Evolutionary conservation across 495 filamentous ascomycete genomes (phyloP), one percentile per base, ranked within the genome.

Genomic region (Tuber melanosporum): DNA sequence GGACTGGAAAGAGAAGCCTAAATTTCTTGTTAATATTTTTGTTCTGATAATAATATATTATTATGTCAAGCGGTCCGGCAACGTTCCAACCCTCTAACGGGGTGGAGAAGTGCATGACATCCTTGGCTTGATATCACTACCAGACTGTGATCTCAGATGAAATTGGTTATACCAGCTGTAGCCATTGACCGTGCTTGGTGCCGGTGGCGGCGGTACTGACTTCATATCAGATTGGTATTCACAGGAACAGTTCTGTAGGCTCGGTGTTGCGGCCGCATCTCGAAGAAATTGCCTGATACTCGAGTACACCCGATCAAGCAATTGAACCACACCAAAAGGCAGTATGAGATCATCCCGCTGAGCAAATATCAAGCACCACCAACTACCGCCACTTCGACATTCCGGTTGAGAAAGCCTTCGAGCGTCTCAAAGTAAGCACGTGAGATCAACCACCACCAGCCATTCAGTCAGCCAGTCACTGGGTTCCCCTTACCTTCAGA

Each of bases 21-120:
- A 19, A 72, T 76, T 36, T 44, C 36, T 70, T 76, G 52, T 77
- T 78, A 71, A 43, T 79, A 43, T 57, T 73, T 46, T 39, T 73
- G 71, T 71, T 73, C 47, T 79, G 52, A 71, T 43, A 43, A 43
- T 43, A 43, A 7, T 8, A 43, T 43, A 43, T 43, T 43, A 43
- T 43, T 62, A 66, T 79, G 36, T 52, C 75, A 19, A 47, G 26
- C 6, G 26, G 26, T 32, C 52, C 6, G 32, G 26, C 14, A 26
- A 32, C 57, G 14, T 66, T 66, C 36, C 57, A 26, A 7, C 26
- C 57, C 26, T 66, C 57, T 66, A 66, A 17, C 57, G 57, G 12
- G 14, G 57, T 26, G 10, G 57, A 66, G 26, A 36, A 66, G 26
- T 66, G 19, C 47, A 66, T 66, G 57, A 66, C 17, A 26, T 36